phyloP scores from a whole-genome alignment of 148 eudicot species.

The Fagopyrum tataricum region DNA sequence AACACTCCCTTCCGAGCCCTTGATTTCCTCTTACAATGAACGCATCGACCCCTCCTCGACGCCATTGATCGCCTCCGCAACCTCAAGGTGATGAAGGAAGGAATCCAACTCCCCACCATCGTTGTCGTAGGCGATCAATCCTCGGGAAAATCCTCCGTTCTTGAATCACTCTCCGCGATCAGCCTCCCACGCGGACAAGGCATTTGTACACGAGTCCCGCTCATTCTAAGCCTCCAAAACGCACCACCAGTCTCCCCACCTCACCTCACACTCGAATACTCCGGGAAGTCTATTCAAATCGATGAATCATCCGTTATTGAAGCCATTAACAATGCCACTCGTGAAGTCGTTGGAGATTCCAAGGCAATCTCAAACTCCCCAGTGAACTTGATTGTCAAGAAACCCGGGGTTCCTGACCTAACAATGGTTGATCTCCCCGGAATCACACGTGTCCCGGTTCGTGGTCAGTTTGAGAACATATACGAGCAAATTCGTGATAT shows the following conservation, averaged over 20 bases:
- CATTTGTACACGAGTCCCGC: neutral
- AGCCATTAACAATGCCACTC: neutral
- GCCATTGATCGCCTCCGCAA: neutral
- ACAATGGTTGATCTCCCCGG: constrained; percentile 20
- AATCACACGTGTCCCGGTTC: constrained; percentile 23
- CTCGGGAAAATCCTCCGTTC: neutral
- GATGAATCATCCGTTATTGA: neutral
- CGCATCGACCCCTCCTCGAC: neutral
- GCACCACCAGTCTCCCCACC: neutral
- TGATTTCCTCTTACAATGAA: neutral
- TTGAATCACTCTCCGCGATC: neutral
- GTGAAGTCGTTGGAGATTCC: neutral
- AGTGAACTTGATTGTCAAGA: neutral
- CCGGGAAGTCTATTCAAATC: neutral
- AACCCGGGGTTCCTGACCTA: neutral
- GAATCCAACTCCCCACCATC: constrained; percentile 3
- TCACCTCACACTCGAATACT: neutral
- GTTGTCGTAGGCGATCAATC: constrained; percentile 1
- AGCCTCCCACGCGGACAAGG: neutral
- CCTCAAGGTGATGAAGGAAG: neutral
- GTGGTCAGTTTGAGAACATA: constrained; percentile 21
- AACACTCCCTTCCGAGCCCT: neutral
- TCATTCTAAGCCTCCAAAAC: neutral
- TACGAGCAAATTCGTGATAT: constrained; percentile 20
- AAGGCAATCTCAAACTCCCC: constrained; percentile 2